Percentiles rank a stretch among this genome's conserved stretches.
phyloP scores from a whole-genome alignment of 208 protist species.

The Acanthamoeba lenticulata region DNA sequence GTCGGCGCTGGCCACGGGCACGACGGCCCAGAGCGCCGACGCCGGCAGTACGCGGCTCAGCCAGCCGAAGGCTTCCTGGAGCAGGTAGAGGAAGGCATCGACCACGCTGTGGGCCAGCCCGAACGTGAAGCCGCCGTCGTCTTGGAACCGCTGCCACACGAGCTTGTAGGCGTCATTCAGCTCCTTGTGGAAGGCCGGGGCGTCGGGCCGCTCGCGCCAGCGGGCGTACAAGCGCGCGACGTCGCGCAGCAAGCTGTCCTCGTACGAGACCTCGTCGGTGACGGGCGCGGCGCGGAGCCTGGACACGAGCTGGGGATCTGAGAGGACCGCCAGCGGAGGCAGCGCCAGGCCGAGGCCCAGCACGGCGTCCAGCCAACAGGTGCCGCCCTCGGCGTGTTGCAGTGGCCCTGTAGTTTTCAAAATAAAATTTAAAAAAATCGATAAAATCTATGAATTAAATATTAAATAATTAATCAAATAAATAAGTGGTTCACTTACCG shows the following conservation, averaged over 20 bases:
- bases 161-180: background rate
- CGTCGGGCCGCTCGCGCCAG: background rate
- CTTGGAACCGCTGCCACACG: background rate
- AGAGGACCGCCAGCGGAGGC: background rate
- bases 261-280: background rate
- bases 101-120: background rate
- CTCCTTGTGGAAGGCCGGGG: constrained; percentile 23
- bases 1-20: background rate
- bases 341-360: background rate
- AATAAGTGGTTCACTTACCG: background rate
- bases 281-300: background rate
- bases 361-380: constrained; percentile 17
- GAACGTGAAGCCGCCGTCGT: background rate
- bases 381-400: background rate
- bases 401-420: background rate
- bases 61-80: background rate
- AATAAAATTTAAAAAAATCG: too few relatives aligned
- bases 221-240: background rate
- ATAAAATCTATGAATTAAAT: too few relatives aligned
- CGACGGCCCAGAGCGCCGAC: constrained; percentile 3
- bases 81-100: background rate
- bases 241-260: background rate
- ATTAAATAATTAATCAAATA: too few relatives aligned
- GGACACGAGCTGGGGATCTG: background rate
- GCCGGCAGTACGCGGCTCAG: background rate